Conservation (phyloP, 345 rosid species). For the Populus davidiana region DNA sequence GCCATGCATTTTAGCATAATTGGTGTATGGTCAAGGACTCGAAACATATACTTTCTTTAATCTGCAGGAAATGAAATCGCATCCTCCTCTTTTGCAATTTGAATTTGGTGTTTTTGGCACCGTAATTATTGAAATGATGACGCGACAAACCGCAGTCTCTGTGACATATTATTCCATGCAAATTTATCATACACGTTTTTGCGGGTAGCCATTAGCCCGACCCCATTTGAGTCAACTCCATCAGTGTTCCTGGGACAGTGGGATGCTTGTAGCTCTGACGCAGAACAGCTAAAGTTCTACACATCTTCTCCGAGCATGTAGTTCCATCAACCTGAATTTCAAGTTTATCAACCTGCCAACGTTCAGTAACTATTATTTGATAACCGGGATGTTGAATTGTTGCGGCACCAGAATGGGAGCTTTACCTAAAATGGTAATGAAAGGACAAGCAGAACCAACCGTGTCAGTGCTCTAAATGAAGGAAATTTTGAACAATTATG, state of each 20-base stretch:
- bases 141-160: not conserved
- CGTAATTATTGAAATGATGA: not conserved
- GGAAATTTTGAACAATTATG: not conserved
- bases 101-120: not conserved
- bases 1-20: constrained; percentile 1
- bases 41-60: not conserved
- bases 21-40: not conserved
- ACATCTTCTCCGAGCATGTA: not conserved
- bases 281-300: not conserved
- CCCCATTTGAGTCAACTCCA: not conserved
- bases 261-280: not conserved
- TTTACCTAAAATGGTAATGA: not conserved
- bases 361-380: not conserved
- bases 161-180: not conserved
- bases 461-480: not conserved
- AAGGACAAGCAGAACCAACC: not conserved
- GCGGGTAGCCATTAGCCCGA: not conserved
- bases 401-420: not conserved
- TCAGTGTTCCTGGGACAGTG: not conserved
- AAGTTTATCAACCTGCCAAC: not conserved
- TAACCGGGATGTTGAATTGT: not conserved
- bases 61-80: not conserved
- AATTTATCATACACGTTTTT: not conserved
- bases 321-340: not conserved
- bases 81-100: not conserved